Evolutionary conservation across 352 stramenopile species (phyloP).

Genomic region (Phytopythium chamaehyphon): DNA sequence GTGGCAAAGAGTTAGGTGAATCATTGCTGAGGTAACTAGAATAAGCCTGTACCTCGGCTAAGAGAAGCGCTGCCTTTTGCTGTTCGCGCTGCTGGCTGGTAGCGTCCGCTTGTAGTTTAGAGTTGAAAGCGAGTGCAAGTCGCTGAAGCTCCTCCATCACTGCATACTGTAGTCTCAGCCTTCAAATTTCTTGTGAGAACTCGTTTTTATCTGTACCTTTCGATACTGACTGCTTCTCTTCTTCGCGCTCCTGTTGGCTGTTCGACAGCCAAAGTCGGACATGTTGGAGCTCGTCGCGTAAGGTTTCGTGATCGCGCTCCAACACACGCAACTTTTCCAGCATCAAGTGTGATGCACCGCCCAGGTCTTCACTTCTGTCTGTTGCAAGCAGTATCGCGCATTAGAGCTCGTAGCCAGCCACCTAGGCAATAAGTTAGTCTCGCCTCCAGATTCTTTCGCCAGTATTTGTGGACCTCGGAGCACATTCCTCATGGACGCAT

Average conservation of each 20-base stretch:
- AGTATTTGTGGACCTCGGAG: no score
- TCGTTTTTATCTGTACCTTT: background rate
- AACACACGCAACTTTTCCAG: conserved; percentile 40
- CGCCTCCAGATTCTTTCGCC: no score
- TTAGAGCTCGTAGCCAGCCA: no score
- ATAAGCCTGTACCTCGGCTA: conserved; percentile 39
- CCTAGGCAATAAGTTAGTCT: no score
- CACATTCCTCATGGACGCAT: no score
- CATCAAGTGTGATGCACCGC: conserved; percentile 2
- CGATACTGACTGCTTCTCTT: conserved; percentile 21
- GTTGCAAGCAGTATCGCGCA: background rate
- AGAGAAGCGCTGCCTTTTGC: conserved; percentile 63
- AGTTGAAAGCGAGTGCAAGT: conserved; percentile 43
- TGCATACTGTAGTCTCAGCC: no score
- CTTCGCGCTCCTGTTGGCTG: conserved; percentile 54
- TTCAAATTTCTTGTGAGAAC: conserved; percentile 3
- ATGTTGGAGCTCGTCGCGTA: conserved; percentile 51
- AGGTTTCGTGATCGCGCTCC: conserved; percentile 55
- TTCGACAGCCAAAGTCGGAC: conserved; percentile 47
- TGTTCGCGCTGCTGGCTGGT: conserved; percentile 55
- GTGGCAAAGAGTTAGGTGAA: background rate
- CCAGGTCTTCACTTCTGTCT: background rate
- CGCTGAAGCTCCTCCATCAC: conserved; percentile 55
- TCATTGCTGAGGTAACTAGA: background rate
- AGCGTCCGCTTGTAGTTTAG: conserved; percentile 52